Evolutionary conservation across 83 land plant species (phyloP).

Genomic region (Thuja plicata): DNA sequence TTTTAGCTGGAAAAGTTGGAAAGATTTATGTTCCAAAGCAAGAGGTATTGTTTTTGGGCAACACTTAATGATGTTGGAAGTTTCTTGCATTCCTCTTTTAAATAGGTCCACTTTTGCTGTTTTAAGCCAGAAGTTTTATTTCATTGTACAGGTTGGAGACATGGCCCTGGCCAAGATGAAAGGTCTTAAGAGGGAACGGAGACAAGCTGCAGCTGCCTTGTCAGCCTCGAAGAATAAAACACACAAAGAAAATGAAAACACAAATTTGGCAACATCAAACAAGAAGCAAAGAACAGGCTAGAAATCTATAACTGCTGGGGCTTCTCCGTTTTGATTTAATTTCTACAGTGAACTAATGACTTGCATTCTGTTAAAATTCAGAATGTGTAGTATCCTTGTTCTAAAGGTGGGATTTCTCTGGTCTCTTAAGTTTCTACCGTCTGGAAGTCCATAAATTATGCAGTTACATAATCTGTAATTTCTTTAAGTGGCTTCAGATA

Average conservation of each 20-base stretch:
- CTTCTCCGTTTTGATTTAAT: too few relatives aligned
- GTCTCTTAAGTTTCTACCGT: too few relatives aligned
- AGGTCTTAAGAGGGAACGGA: slow-evolving; percentile 36
- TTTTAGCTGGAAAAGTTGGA: slow-evolving; percentile 53
- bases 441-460: too few relatives aligned
- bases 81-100: background rate
- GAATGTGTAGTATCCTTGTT: too few relatives aligned
- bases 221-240: background rate
- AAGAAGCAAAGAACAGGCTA: slow-evolving; percentile 5
- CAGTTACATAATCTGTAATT: too few relatives aligned
- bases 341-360: too few relatives aligned
- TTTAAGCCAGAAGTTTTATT: background rate
- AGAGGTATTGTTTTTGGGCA: slow-evolving; percentile 29
- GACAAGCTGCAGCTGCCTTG: slow-evolving; percentile 20
- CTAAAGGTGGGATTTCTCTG: too few relatives aligned
- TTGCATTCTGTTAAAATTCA: too few relatives aligned
- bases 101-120: too few relatives aligned
- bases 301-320: background rate
- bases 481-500: too few relatives aligned
- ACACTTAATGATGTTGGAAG: background rate
- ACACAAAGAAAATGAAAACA: slow-evolving; percentile 4
- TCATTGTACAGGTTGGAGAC: slow-evolving; percentile 21
- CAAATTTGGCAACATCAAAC: background rate
- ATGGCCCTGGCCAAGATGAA: slow-evolving; percentile 27
- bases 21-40: slow-evolving; percentile 66